Conservation (phyloP, 2,329 filamentous ascomycete genomes). For the Huntiella moniliformis region DNA sequence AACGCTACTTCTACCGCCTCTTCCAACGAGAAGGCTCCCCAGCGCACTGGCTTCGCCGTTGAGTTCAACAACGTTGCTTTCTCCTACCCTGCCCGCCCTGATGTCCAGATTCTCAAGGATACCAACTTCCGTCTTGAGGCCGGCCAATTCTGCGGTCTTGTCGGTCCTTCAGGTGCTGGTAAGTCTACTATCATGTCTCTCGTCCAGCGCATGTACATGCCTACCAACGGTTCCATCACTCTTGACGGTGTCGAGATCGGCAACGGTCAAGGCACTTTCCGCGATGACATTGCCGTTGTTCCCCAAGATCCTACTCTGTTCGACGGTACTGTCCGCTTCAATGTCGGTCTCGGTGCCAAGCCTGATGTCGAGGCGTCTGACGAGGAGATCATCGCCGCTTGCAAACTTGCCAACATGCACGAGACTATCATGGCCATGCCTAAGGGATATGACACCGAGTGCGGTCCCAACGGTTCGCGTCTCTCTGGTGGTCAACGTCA, state of each 20-base stretch:
- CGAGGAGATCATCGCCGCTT: slow-evolving; percentile 46
- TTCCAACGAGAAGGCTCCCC: slow-evolving; percentile 13
- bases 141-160: slow-evolving; percentile 43
- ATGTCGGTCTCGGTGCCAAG: slow-evolving; percentile 33
- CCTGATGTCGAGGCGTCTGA: slow-evolving; percentile 36
- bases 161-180: slow-evolving; percentile 46
- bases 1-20: neutral
- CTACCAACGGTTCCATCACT: slow-evolving; percentile 22
- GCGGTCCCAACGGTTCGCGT: slow-evolving; percentile 54
- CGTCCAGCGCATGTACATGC: slow-evolving; percentile 31
- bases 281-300: slow-evolving; percentile 35
- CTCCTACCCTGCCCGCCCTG: slow-evolving; percentile 43
- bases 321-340: slow-evolving; percentile 36
- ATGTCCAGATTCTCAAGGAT: slow-evolving; percentile 35
- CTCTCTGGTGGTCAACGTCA: slow-evolving; percentile 68
- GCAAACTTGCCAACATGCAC: slow-evolving; percentile 50
- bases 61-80: slow-evolving; percentile 42
- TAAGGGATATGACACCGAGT: slow-evolving; percentile 45
- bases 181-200: slow-evolving; percentile 47
- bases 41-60: slow-evolving; percentile 20
- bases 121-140: slow-evolving; percentile 37
- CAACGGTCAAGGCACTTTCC: slow-evolving; percentile 25
- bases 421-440: slow-evolving; percentile 45
- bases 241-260: slow-evolving; percentile 30
- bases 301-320: slow-evolving; percentile 41